Evolutionary conservation across 1,284 basidiomycete species (phyloP).

Genomic region (Somion occarium): DNA sequence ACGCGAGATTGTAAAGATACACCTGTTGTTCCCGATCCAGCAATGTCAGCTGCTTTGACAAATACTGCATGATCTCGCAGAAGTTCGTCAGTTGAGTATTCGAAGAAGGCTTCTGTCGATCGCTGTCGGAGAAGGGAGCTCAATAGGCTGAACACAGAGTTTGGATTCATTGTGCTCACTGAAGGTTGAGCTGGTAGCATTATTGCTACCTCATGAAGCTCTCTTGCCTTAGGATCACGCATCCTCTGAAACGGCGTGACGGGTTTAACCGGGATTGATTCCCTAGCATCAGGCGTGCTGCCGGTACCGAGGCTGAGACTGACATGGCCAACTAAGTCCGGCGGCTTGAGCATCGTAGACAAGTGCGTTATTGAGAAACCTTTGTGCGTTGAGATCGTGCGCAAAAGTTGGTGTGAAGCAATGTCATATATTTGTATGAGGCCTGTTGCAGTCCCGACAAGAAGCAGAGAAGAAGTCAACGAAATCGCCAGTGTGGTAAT

Average conservation of each 20-base stretch:
- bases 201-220: conserved; percentile 62
- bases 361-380: conserved; percentile 73
- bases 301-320: conserved; percentile 45
- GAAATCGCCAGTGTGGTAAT: conserved; percentile 77
- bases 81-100: conserved; percentile 49
- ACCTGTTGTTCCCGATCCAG: conserved; percentile 28
- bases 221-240: conserved; percentile 59
- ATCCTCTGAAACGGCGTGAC: conserved; percentile 69
- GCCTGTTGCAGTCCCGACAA: conserved; percentile 72
- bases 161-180: conserved; percentile 28
- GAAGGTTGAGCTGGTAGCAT: conserved; percentile 44
- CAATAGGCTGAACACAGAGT: conserved; percentile 13
- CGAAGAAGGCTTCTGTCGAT: conserved; percentile 18
- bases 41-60: conserved; percentile 35
- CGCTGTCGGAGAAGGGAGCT: conserved; percentile 20
- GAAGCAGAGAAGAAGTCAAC: conserved; percentile 63
- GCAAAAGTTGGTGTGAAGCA: conserved; percentile 84
- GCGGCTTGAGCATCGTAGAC: conserved; percentile 73
- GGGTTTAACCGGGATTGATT: conserved; percentile 60
- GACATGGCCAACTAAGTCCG: conserved; percentile 78
- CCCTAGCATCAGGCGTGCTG: conserved; percentile 39
- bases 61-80: conserved; percentile 60
- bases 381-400: conserved; percentile 72
- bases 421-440: conserved; percentile 84
- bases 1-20: conserved; percentile 49